A percentile compares a stretch with the other conserved stretches of the same genome.
Evolutionary conservation across 106 monocot genomes (phyloP).

Genomic region (Dactylorhiza incarnata): DNA sequence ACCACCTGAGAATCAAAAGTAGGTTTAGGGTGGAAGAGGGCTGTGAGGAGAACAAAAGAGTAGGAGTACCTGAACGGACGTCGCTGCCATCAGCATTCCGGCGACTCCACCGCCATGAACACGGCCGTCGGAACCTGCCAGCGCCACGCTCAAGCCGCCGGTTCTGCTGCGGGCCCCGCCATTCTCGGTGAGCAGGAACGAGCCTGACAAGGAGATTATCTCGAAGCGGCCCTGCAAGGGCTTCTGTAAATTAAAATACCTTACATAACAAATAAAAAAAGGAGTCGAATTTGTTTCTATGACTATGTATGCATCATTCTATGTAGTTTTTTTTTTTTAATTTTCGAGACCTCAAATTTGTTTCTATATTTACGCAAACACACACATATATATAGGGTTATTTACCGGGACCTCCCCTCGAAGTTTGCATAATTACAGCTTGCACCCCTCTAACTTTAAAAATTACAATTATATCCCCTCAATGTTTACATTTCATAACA

Average conservation of each 20-base stretch:
- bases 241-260: not conserved
- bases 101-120: constrained; percentile 86
- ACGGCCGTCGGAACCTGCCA: constrained; percentile 81
- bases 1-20: constrained; percentile 44
- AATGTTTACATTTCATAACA: no score
- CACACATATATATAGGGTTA: no score
- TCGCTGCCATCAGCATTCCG: constrained; percentile 76
- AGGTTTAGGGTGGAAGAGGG: not conserved
- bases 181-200: constrained; percentile 58
- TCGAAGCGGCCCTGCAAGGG: constrained; percentile 74
- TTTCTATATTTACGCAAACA: no score
- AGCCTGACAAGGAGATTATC: constrained; percentile 84
- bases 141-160: constrained; percentile 71
- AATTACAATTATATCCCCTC: no score
- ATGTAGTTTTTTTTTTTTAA: no score
- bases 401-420: no score
- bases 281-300: no score
- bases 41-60: not conserved
- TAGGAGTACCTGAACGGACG: constrained; percentile 61
- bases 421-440: no score
- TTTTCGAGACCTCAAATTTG: no score
- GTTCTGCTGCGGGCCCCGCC: constrained; percentile 62
- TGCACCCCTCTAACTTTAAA: no score
- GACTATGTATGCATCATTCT: no score
- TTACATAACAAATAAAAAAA: not conserved